Evolutionary conservation across 164 flowering plant species (phyloP).

Genomic region (Vitis rupestris): DNA sequence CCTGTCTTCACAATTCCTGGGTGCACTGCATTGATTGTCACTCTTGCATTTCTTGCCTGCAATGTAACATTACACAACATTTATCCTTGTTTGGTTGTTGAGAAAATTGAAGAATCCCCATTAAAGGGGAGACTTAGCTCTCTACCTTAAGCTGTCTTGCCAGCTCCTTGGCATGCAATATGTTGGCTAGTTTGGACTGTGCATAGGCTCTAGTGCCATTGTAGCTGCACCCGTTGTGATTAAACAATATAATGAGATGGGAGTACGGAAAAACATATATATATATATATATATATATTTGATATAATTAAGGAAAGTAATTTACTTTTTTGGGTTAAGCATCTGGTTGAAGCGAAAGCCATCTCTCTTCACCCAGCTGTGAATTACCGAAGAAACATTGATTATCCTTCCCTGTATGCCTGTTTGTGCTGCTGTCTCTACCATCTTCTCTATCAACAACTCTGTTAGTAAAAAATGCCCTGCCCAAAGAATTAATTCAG

Average conservation of each 20-base stretch:
- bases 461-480: conserved; percentile 88
- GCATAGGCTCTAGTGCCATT: conserved; percentile 90
- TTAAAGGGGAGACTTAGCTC: neutral
- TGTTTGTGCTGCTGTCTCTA: conserved; percentile 69
- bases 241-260: too few species aligned
- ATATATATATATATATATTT: too few species aligned
- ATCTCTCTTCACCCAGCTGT: conserved; percentile 76
- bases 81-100: neutral
- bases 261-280: neutral
- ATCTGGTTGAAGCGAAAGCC: conserved; percentile 52
- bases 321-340: conserved; percentile 67
- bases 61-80: neutral
- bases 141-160: conserved; percentile 74
- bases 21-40: conserved; percentile 88
- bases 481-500: conserved; percentile 27
- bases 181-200: conserved; percentile 81
- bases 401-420: conserved; percentile 87
- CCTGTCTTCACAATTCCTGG: conserved; percentile 97
- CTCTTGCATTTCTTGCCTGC: conserved; percentile 83
- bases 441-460: conserved; percentile 71
- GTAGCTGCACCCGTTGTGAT: conserved; percentile 46
- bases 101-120: neutral
- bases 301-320: neutral
- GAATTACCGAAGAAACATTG: conserved; percentile 89
- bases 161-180: conserved; percentile 85